A percentile compares a stretch with the other conserved stretches of the same genome.
These are phyloP conservation scores for Euphorbia pulcherrima DNA, from an alignment of 345 rosid genomes.

Conservation along the genomic window DNA sequence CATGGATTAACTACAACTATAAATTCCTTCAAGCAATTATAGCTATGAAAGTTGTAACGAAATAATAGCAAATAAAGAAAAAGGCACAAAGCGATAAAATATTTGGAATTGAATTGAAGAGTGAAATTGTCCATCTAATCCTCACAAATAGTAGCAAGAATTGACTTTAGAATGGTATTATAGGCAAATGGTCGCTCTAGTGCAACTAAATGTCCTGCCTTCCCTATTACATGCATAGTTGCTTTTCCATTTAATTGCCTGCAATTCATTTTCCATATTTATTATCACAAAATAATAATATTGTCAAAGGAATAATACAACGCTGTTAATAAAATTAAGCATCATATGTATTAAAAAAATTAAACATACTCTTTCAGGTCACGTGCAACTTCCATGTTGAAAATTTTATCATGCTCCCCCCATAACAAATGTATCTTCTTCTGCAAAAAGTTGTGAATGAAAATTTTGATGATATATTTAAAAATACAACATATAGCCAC, in stretches of 20 bases:
- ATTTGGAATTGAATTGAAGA: background rate
- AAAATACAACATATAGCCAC: no score
- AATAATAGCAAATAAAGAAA: no score
- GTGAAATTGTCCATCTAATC: background rate
- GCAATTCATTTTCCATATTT: background rate
- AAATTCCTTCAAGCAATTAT: no score
- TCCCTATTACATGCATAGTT: constrained; percentile 13
- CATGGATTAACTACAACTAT: no score
- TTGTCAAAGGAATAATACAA: no score
- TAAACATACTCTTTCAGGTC: constrained; percentile 10
- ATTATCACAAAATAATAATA: no score
- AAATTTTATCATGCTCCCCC: constrained; percentile 27
- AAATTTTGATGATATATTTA: no score
- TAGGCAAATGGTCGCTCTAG: constrained; percentile 18
- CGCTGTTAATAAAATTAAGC: no score
- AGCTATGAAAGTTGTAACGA: no score
- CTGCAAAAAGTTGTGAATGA: constrained; percentile 12
- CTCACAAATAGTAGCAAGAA: constrained; percentile 15
- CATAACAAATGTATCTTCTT: constrained; percentile 31
- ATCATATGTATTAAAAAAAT: no score
- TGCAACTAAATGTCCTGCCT: constrained; percentile 20
- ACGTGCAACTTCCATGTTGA: constrained; percentile 15
- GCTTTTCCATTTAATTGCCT: constrained; percentile 24
- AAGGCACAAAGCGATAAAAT: no score
- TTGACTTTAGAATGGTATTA: constrained; percentile 10